A percentile compares a stretch with the other conserved stretches of the same genome.
Conservation (phyloP, 306 rosid genomes). For the Mimosa bimucronata region DNA sequence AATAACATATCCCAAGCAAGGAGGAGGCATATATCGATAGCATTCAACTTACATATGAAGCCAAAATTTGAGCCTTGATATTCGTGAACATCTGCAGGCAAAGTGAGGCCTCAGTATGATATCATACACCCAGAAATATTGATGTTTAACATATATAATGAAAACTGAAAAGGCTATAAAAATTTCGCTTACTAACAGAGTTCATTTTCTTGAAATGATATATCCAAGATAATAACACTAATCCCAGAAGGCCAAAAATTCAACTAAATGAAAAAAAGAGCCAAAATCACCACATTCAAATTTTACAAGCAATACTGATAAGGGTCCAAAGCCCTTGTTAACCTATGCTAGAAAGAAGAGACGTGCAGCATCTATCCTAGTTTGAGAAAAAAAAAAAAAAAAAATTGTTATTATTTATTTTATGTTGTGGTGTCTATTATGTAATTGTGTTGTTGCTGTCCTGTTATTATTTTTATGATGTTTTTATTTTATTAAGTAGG, state of each 20-base stretch:
- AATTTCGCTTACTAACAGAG: not conserved
- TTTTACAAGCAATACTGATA: not conserved
- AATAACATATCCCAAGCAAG: slow-evolving; percentile 6
- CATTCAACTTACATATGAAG: slow-evolving; percentile 47
- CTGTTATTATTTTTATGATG: too few species aligned
- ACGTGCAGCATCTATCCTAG: too few species aligned
- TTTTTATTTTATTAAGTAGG: too few species aligned
- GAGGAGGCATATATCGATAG: slow-evolving; percentile 4
- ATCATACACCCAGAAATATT: not conserved
- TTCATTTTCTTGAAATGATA: not conserved
- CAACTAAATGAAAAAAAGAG: too few species aligned
- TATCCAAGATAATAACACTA: not conserved
- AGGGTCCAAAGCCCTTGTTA: too few species aligned
- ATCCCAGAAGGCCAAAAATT: not conserved
- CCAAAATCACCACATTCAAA: slow-evolving; percentile 1
- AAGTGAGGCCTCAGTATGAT: slow-evolving; percentile 22
- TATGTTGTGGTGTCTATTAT: too few species aligned
- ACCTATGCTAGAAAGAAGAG: too few species aligned
- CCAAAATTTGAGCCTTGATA: slow-evolving; percentile 51
- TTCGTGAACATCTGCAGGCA: slow-evolving; percentile 49
- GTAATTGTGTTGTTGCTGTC: too few species aligned
- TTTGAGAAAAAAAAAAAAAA: too few species aligned
- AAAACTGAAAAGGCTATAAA: not conserved
- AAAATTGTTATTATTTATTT: too few species aligned
- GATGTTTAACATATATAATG: not conserved